Base-by-base conservation (phyloP, 176 grass and related monocot genomes). In the Oryza meyeriana region DNA sequence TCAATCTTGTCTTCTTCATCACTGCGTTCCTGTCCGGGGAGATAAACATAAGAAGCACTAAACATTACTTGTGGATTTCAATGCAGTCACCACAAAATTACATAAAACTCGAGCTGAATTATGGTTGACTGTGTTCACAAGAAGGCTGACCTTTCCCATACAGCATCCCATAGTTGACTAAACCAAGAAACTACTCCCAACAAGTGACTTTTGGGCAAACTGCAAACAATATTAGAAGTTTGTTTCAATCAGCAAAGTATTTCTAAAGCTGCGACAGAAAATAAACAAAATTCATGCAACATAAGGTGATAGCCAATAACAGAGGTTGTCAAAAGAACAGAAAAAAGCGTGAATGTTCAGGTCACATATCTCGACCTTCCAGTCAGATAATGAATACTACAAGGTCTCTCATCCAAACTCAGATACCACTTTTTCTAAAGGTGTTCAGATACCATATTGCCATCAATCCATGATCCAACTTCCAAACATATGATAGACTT, bases 1-100 rank as follows among this genome's bases (percentile, higher is more conserved):
- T 95, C 85, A 78, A 87, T 78, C 75, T 85, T 89, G 5, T 93
- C 88, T 52, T 98, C 95, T 1, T 79, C 67, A 67, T 94, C 82
- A 36, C 31, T 58, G 70, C 33, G 61, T 74, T 74, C 70, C 91
- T 97, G 78, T 58, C 28, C 34, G 78, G 79, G 85, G 78, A 75
- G 81, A 63, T n/a, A 2, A 1, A 11, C 18, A 71, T 27, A 11
- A 12, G 42, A 67, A 88, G 42, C 16, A 63, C 72, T 20, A 71
- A 4, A 32, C 61, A 62, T 24, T 0, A 69, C 48, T 84, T 59
- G 9, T 24, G n/a, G 55, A 3, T 59, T 59, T 11, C 8, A 59
- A 25, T 11, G 55, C 8, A 24, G 22, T 25, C 55, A 25, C 22
- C 55, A 25, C 22, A 59, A 59, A 59, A 59, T 25, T 10, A 16